Conservation (phyloP, 2,329 filamentous ascomycete genomes). For the Exophiala sp. region DNA sequence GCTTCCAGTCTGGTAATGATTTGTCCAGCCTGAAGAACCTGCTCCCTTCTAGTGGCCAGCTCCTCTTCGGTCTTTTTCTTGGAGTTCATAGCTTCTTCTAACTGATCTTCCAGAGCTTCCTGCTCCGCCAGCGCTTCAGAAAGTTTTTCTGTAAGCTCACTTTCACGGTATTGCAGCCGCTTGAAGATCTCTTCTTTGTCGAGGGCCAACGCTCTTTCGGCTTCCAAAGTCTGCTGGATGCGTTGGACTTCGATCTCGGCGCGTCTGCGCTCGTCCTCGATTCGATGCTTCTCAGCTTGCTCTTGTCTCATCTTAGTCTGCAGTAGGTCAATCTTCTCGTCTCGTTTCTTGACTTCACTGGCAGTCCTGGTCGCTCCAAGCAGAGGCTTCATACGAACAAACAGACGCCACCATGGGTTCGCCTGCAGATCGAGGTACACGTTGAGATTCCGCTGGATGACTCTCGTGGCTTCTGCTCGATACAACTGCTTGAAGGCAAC, state of each 20-base stretch:
- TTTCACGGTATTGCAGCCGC: slow-evolving; percentile 84
- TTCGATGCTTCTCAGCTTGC: slow-evolving; percentile 62
- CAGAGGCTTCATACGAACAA: slow-evolving; percentile 90
- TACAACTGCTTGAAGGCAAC: slow-evolving; percentile 91
- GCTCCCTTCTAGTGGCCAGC: slow-evolving; percentile 67
- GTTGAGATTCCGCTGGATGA: slow-evolving; percentile 91
- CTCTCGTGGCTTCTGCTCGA: slow-evolving; percentile 84
- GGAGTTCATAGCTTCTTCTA: slow-evolving; percentile 79
- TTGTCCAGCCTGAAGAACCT: slow-evolving; percentile 84
- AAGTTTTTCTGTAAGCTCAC: slow-evolving; percentile 87
- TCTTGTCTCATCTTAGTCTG: slow-evolving; percentile 78
- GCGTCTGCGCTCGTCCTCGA: slow-evolving; percentile 87
- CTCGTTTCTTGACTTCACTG: slow-evolving; percentile 87
- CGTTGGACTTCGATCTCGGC: slow-evolving; percentile 80
- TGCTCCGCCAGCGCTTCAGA: slow-evolving; percentile 89
- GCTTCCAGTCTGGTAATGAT: slow-evolving; percentile 80
- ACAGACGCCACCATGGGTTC: slow-evolving; percentile 96
- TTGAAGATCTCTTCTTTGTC: slow-evolving; percentile 99
- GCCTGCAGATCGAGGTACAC: slow-evolving; percentile 83
- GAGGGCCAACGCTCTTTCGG: slow-evolving; percentile 86
- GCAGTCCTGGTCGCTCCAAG: slow-evolving; percentile 87
- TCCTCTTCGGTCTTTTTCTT: slow-evolving; percentile 86
- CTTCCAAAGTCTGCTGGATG: slow-evolving; percentile 90
- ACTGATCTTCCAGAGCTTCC: slow-evolving; percentile 84
- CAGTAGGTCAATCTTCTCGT: slow-evolving; percentile 85